Base-by-base conservation (phyloP, 2,329 filamentous ascomycete species). In the Colletotrichum sp. region DNA sequence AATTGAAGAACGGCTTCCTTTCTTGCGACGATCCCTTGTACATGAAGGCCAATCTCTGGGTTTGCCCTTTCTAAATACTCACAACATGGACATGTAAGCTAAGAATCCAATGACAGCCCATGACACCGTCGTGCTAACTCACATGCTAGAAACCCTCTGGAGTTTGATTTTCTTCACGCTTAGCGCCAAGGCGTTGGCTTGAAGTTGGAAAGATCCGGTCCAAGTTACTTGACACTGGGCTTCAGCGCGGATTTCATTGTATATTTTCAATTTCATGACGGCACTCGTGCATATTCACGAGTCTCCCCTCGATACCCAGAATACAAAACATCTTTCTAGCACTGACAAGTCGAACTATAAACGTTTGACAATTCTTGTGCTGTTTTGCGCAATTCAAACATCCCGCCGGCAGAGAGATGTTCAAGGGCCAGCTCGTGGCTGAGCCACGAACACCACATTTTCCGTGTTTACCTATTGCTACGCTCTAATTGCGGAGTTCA, bases 281-380 rank as follows among this genome's bases (percentile, higher is more conserved):
- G 8, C 16, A 6, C 39, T 6, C 8, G 5, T n/a, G 0, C 1
- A 49, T n/a, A 1, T n/a, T 1, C 1, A 12, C 1, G 19, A 49
- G 39, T n/a, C 19, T 49, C 3, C 0, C 6, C 9, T 49, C 39
- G 39, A 49, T 49, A 49, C 19, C 39, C 39, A 11, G 39, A n/a
- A 6, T 2, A 44, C 6, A 44, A 11, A 12, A 5, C 12, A 36
- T 32, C 1, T 6, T 1, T 1, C 32, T 13, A 34, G 32, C 32
- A 34, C 13, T 34, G 32, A 13, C 12, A 6, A 13, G 12, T 34
- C 2, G 6, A 34, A 34, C 12, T 2, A 34, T 13, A 34, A 34
- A 6, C 5, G 13, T 6, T 1, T 6, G 32, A 34, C 32, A 34
- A 34, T 13, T 34, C 2, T 34, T 32, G 30, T 6, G 30, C 30